phyloP scores from a whole-genome alignment of 148 eudicot genomes.

The Camellia japonica region DNA sequence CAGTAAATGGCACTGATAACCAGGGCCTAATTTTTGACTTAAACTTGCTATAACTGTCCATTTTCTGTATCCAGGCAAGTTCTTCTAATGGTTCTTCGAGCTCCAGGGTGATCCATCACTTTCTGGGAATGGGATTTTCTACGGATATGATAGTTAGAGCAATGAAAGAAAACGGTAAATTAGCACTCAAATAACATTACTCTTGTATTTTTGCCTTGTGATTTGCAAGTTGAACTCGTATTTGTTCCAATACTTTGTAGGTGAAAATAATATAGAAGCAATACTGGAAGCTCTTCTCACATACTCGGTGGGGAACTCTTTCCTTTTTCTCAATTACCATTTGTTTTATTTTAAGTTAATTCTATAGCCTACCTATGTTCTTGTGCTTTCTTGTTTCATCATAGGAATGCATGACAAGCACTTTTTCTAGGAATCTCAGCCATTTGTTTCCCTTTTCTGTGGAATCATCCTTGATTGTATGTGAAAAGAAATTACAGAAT shows the following conservation, averaged over 20 bases:
- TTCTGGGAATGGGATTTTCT: conserved; percentile 17
- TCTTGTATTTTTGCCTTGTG: conserved; percentile 2
- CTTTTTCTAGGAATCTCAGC: background rate
- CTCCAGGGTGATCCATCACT: background rate
- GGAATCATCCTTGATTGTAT: background rate
- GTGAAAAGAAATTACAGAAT: background rate
- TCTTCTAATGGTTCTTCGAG: conserved; percentile 1
- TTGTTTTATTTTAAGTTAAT: background rate
- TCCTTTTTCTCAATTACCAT: background rate
- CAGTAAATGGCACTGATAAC: background rate
- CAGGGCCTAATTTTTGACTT: background rate
- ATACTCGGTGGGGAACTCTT: conserved; percentile 30
- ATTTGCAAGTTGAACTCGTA: background rate
- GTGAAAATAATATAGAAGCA: conserved; percentile 33
- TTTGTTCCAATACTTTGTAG: conserved; percentile 19
- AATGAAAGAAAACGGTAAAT: conserved; percentile 15
- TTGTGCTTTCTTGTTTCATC: background rate
- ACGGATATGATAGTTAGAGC: conserved; percentile 7
- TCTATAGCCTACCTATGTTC: background rate
- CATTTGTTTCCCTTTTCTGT: background rate
- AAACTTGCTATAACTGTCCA: background rate
- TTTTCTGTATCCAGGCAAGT: conserved; percentile 16
- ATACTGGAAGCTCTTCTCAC: conserved; percentile 51
- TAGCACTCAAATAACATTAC: background rate
- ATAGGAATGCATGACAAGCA: background rate